Evolutionary conservation across 768 basidiomycete genomes (phyloP).

Genomic region (Russula olivacea): DNA sequence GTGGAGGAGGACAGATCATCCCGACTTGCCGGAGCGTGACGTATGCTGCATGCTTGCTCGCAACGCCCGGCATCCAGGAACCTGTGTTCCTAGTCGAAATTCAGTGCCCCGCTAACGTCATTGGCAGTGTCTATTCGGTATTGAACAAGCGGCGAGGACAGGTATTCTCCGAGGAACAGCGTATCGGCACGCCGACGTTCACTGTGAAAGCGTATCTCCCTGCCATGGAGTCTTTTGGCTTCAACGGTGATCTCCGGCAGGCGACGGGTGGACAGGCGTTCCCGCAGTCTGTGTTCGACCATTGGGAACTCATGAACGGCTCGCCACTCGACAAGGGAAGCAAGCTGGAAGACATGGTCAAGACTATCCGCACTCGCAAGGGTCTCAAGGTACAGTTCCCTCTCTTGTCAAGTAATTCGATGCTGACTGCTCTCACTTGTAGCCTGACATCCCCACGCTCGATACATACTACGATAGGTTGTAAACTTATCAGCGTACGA

Average conservation of each 20-base stretch:
- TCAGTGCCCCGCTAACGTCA: constrained; percentile 94
- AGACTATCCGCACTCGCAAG: constrained; percentile 81
- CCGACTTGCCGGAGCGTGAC: constrained; percentile 94
- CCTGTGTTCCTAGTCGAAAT: constrained; percentile 98
- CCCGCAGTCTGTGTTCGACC: constrained; percentile 93
- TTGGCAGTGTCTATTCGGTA: constrained; percentile 93
- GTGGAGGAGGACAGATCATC: constrained; percentile 98
- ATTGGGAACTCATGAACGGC: constrained; percentile 83
- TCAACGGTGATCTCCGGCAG: constrained; percentile 92
- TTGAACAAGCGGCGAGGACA: constrained; percentile 97
- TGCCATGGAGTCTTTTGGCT: constrained; percentile 90
- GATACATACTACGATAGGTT: constrained; percentile 94
- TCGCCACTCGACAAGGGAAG: constrained; percentile 83
- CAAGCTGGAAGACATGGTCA: constrained; percentile 85
- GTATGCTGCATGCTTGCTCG: constrained; percentile 93
- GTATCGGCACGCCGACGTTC: constrained; percentile 98
- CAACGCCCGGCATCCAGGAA: constrained; percentile 88
- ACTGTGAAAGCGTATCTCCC: constrained; percentile 96
- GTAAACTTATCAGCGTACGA: constrained; percentile 35
- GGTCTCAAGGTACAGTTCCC: constrained; percentile 70
- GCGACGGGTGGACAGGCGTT: constrained; percentile 96
- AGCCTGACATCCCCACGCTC: constrained; percentile 84
- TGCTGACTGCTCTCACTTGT: constrained; percentile 14
- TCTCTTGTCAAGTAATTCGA: constrained; percentile 15
- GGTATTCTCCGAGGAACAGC: constrained; percentile 96